Conservation (phyloP, 768 basidiomycete genomes). For the Galerina sulciceps region DNA sequence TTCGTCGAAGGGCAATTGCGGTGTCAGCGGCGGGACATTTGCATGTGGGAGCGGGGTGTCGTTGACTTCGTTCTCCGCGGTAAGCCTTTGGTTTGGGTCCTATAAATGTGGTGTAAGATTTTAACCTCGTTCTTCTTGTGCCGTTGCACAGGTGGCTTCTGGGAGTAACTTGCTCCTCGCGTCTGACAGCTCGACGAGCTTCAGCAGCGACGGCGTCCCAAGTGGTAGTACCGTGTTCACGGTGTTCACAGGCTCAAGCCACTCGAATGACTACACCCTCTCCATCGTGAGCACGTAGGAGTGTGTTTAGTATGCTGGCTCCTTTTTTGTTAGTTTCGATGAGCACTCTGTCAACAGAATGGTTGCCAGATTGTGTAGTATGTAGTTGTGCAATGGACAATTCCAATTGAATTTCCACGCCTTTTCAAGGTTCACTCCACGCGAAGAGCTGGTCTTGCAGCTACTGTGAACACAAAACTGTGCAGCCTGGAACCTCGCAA, state of each 20-base stretch:
- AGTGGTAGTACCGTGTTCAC: slow-evolving; percentile 49
- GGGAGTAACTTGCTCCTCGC: slow-evolving; percentile 52
- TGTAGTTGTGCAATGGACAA: neutral
- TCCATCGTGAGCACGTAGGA: slow-evolving; percentile 38
- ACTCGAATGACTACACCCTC: slow-evolving; percentile 40
- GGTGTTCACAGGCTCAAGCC: slow-evolving; percentile 40
- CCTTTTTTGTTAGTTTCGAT: neutral
- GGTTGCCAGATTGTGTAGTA: neutral
- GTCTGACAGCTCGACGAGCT: slow-evolving; percentile 51
- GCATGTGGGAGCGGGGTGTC: slow-evolving; percentile 56
- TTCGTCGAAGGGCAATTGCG: slow-evolving; percentile 63
- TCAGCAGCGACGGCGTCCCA: slow-evolving; percentile 54
- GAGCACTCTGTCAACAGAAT: no score
- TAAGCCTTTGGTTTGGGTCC: slow-evolving; percentile 30
- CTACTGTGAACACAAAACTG: no score
- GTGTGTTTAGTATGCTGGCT: neutral
- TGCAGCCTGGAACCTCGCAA: neutral
- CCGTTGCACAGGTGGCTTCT: slow-evolving; percentile 43
- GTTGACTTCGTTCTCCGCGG: slow-evolving; percentile 53
- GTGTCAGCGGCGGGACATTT: slow-evolving; percentile 48
- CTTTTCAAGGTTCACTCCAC: no score
- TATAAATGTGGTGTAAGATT: neutral
- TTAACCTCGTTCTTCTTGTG: neutral
- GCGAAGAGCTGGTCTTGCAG: no score
- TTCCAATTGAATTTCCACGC: neutral